Conservation (phyloP, 2,329 filamentous ascomycete species). For the Capronia americana region DNA sequence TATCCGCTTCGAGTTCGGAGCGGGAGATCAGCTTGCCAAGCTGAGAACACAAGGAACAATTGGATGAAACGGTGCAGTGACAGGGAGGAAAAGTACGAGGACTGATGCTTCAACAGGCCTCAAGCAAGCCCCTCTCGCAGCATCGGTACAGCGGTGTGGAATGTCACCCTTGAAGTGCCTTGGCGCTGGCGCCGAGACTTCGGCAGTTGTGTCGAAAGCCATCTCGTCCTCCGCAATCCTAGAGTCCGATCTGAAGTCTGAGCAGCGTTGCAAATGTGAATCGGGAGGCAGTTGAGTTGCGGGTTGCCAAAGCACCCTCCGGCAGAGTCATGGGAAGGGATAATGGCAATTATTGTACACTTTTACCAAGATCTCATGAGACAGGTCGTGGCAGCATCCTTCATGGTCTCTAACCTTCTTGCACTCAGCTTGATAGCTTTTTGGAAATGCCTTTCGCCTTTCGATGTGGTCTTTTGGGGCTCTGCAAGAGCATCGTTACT, state of each 20-base stretch:
- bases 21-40: not conserved
- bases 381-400: not conserved
- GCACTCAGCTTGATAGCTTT: not conserved
- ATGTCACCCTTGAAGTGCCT: slow-evolving; percentile 7
- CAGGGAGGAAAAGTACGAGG: not conserved
- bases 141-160: not conserved
- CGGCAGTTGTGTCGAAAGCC: slow-evolving; percentile 14
- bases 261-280: not conserved
- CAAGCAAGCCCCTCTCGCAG: slow-evolving; percentile 1
- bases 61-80: not conserved
- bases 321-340: not conserved
- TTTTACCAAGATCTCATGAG: not conserved
- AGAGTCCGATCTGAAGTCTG: not conserved
- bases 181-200: slow-evolving; percentile 14
- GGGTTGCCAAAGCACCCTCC: not conserved
- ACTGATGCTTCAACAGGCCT: not conserved
- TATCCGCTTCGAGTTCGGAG: slow-evolving; percentile 21
- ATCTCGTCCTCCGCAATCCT: not conserved
- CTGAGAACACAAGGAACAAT: not conserved
- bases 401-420: not conserved
- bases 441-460: not conserved
- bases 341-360: not conserved
- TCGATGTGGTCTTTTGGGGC: not conserved
- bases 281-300: not conserved
- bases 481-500: not conserved